Base-by-base conservation (phyloP, 2,329 filamentous ascomycete species). In the Ceratocystiopsis minuta region DNA sequence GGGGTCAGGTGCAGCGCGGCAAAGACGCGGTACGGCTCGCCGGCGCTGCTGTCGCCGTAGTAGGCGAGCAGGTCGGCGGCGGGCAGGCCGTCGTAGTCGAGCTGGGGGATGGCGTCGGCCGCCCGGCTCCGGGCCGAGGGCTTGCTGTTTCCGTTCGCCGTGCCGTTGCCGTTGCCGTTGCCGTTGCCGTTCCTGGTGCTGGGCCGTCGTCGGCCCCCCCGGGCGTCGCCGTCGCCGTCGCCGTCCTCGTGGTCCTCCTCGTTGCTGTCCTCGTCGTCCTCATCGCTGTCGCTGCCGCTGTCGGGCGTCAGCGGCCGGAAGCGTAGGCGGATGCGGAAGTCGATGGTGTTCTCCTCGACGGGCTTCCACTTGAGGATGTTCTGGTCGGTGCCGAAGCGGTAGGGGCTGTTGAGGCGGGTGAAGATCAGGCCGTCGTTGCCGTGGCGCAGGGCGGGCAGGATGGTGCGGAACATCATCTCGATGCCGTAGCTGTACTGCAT, bases 361-460 rank as follows among this genome's bases (percentile, higher is more conserved):
- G 88, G 86, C 61, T 98, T 98, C 90, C 90, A 98, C 60, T 98
- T 98, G 34, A 98, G 66, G 48, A 95, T 98, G 57, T 94, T 80
- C 39, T 75, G 74, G 59, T 98, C 90, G 13, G 90, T 98, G 50
- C 90, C 90, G 50, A 81, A 79, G 52, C 79, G 78, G 64, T 98
- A 98, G 11, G 79, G 71, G 16, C 83, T 85, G 52, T 76, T 80
- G 48, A 83, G 77, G 62, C 88, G 94, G n/a, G 90, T 96, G 61
- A 96, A 98, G 54, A 98, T 94, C 38, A 98, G 70, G 6, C 90
- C 90, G 57, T 98, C 90, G 57, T 95, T 96, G 47, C 88, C 87
- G 56, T 98, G 90, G 50, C 78, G 80, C 33, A 98, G 71, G 36
- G 69, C 76, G 1, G 86, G 87, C 24, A 96, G 74, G 37, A 92